A percentile compares a stretch with the other conserved stretches of the same genome.
phyloP scores from a whole-genome alignment of 306 rosid genomes.

The Prunus fruticosa region DNA sequence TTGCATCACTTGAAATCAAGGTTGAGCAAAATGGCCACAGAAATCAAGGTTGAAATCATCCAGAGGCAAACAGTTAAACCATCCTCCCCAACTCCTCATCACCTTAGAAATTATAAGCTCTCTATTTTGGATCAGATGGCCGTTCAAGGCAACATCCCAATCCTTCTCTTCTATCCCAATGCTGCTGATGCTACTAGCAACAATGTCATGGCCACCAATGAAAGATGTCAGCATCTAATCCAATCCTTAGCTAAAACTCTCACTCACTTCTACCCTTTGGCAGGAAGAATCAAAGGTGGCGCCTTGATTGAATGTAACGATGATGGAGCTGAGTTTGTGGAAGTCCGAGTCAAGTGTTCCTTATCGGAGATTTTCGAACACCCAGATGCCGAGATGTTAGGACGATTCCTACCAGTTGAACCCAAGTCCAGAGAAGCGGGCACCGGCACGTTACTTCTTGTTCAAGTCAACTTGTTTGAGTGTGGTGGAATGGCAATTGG shows the following conservation, averaged over 20 bases:
- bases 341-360: slow-evolving; percentile 22
- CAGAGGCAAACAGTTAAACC: slow-evolving; percentile 22
- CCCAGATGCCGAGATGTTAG: slow-evolving; percentile 4
- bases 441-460: slow-evolving; percentile 17
- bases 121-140: slow-evolving; percentile 23
- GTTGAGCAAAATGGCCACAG: not conserved
- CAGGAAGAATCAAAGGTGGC: slow-evolving; percentile 43
- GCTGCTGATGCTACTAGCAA: not conserved
- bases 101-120: slow-evolving; percentile 21
- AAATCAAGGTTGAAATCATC: slow-evolving; percentile 13
- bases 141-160: slow-evolving; percentile 5
- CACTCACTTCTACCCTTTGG: slow-evolving; percentile 39
- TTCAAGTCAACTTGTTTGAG: slow-evolving; percentile 25
- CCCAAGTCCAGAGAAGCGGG: not conserved
- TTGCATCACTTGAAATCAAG: no score
- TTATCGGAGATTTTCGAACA: slow-evolving; percentile 17
- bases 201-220: not conserved
- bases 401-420: slow-evolving; percentile 28
- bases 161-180: slow-evolving; percentile 25
- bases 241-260: slow-evolving; percentile 44
- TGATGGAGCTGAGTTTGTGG: slow-evolving; percentile 31
- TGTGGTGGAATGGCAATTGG: not conserved
- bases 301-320: slow-evolving; percentile 36
- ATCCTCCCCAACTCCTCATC: slow-evolving; percentile 26
- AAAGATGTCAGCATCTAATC: slow-evolving; percentile 26